phyloP scores from a whole-genome alignment of 1,284 basidiomycete species.

The Rhodofomes roseus region DNA sequence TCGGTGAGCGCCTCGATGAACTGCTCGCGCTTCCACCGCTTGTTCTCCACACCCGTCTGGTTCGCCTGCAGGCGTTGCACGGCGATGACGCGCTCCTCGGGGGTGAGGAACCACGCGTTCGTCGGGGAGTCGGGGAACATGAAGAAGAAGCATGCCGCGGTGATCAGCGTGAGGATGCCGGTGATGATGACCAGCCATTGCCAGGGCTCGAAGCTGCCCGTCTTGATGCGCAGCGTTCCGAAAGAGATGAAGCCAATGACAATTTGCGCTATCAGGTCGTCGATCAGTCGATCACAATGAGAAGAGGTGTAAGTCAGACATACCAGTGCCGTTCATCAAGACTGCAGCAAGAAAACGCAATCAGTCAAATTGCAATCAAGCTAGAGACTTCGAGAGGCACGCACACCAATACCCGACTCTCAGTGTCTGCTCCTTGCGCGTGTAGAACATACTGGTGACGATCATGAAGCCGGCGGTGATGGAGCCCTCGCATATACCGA shows the following conservation, averaged over 20 bases:
- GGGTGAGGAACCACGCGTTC: constrained; percentile 67
- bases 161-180: constrained; percentile 53
- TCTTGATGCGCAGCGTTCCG: constrained; percentile 58
- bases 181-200: constrained; percentile 62
- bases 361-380: constrained; percentile 5
- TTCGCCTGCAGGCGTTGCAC: constrained; percentile 55
- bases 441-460: constrained; percentile 78
- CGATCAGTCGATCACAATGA: not conserved
- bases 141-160: constrained; percentile 55
- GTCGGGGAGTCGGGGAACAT: constrained; percentile 71
- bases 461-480: constrained; percentile 79
- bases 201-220: constrained; percentile 56
- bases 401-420: constrained; percentile 79
- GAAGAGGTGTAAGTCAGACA: not conserved
- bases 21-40: constrained; percentile 36
- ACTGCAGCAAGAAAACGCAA: constrained; percentile 29
- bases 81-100: constrained; percentile 54
- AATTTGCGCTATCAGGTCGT: constrained; percentile 36
- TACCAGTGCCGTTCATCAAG: constrained; percentile 43
- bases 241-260: constrained; percentile 70
- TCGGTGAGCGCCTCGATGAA: constrained; percentile 65
- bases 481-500: constrained; percentile 76
- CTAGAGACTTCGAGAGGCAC: constrained; percentile 32
- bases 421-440: constrained; percentile 65
- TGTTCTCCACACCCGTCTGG: constrained; percentile 38